Percentiles rank a stretch among this genome's conserved stretches.
Evolutionary conservation across 257 asterid genomes (phyloP).

Genomic region (Solanum corneliomulleri): DNA sequence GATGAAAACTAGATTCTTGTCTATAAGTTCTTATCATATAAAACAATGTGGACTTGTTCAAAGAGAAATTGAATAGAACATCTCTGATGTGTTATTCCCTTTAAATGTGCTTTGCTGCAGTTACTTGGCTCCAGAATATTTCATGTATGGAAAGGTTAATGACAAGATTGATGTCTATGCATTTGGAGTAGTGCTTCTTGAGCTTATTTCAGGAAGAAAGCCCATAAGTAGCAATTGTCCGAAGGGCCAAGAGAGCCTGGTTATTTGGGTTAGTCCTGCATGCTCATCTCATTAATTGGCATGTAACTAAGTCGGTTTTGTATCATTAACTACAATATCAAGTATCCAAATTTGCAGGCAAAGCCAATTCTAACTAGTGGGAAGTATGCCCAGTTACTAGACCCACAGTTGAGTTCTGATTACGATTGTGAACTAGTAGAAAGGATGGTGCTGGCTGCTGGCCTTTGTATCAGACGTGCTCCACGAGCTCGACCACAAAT

Average conservation of each 20-base stretch:
- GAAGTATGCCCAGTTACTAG: constrained; percentile 47
- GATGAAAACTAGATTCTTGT: too few species aligned
- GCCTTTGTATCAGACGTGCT: constrained; percentile 78
- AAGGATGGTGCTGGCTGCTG: constrained; percentile 81
- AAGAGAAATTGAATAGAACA: neutral
- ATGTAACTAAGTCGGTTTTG: neutral
- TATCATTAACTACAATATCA: neutral
- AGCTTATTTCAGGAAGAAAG: constrained; percentile 88
- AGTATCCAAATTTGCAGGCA: constrained; percentile 40
- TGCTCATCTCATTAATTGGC: neutral
- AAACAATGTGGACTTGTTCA: neutral
- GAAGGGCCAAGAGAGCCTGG: constrained; percentile 95
- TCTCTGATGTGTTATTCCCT: neutral
- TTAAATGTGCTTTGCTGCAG: constrained; percentile 18
- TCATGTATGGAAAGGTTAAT: constrained; percentile 92
- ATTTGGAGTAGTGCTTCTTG: constrained; percentile 91
- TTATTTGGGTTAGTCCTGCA: constrained; percentile 81
- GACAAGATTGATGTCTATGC: constrained; percentile 94
- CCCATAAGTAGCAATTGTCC: constrained; percentile 73
- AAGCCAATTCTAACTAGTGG: constrained; percentile 59
- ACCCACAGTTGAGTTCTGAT: constrained; percentile 44
- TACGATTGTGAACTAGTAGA: constrained; percentile 59
- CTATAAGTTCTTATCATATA: neutral
- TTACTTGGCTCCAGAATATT: constrained; percentile 97
- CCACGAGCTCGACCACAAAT: constrained; percentile 90